Percentiles rank a stretch among this genome's conserved stretches.
Evolutionary conservation across 2,329 filamentous ascomycete genomes (phyloP).

Genomic region (Trichoderma breve): DNA sequence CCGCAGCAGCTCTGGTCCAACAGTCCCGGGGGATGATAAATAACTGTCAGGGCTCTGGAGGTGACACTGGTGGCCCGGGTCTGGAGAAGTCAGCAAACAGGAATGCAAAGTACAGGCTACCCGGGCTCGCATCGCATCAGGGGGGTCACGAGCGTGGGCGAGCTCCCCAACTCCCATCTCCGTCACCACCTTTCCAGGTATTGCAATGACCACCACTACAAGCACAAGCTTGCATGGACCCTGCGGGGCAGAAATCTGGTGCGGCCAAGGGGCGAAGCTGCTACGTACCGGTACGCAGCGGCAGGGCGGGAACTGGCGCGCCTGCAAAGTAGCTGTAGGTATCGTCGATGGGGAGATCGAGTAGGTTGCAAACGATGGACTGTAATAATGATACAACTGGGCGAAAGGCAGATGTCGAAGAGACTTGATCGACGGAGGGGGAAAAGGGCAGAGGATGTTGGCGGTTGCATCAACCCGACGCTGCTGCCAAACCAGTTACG

Average conservation of each 20-base stretch:
- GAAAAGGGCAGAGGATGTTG: neutral
- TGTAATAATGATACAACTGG: constrained; percentile 12
- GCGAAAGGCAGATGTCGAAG: neutral
- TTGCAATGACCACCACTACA: constrained; percentile 7
- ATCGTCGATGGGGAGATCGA: neutral
- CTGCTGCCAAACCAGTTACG: constrained; percentile 9
- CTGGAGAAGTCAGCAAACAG: constrained; percentile 5
- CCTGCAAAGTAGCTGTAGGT: neutral
- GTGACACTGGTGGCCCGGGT: constrained; percentile 8
- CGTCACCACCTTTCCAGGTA: constrained; percentile 5
- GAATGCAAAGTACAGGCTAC: constrained; percentile 5
- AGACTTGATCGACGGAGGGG: constrained; percentile 11
- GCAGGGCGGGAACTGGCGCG: constrained; percentile 1
- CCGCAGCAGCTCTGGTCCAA: constrained; percentile 1
- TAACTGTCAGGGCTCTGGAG: constrained; percentile 7
- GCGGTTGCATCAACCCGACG: constrained; percentile 9
- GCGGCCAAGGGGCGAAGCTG: neutral
- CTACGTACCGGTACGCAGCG: constrained; percentile 10
- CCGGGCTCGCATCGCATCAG: neutral
- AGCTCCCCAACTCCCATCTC: constrained; percentile 1
- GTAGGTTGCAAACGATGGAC: neutral
- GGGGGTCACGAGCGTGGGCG: constrained; percentile 18
- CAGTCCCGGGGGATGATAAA: constrained; percentile 5
- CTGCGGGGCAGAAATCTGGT: constrained; percentile 14
- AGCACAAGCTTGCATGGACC: constrained; percentile 9